These are phyloP conservation scores for Amyloporia xantha DNA, from an alignment of 768 basidiomycete genomes.

Conservation along the genomic window DNA sequence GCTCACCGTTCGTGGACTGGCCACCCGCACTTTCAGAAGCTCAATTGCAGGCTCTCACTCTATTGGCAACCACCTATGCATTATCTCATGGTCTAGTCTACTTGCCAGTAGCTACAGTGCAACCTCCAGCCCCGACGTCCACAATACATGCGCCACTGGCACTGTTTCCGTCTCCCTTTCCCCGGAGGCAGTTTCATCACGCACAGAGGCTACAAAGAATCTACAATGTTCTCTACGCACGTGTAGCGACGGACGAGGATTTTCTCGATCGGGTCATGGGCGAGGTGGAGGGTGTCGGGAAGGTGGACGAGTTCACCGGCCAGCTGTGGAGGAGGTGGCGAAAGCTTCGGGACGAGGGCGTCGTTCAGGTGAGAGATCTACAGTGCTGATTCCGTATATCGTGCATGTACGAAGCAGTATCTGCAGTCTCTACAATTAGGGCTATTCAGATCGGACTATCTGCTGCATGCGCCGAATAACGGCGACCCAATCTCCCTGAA, in stretches of 20 bases:
- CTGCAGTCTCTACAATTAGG: conserved; percentile 79
- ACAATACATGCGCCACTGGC: conserved; percentile 88
- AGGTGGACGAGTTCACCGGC: conserved; percentile 82
- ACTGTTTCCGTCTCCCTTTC: conserved; percentile 83
- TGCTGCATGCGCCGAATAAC: conserved; percentile 54
- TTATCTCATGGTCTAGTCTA: conserved; percentile 82
- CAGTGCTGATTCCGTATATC: too few species aligned
- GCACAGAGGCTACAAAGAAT: conserved; percentile 62
- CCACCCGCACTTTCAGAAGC: conserved; percentile 58
- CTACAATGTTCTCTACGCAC: conserved; percentile 84
- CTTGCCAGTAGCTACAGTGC: conserved; percentile 47
- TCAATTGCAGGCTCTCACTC: conserved; percentile 53
- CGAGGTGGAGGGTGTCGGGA: conserved; percentile 63
- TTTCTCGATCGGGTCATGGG: conserved; percentile 88
- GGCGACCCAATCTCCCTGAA: conserved; percentile 49
- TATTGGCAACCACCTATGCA: conserved; percentile 77
- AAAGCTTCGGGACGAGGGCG: conserved; percentile 55
- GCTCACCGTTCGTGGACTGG: conserved; percentile 39
- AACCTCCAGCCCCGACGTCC: conserved; percentile 52
- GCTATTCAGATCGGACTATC: conserved; percentile 91
- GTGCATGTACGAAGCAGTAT: conserved; percentile 29
- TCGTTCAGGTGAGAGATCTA: conserved; percentile 43
- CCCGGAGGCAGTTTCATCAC: conserved; percentile 58
- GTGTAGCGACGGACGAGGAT: conserved; percentile 67
- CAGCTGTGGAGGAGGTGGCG: conserved; percentile 87